Conservation (phyloP, 2,329 filamentous ascomycete genomes). For the Tolypocladium nubicola region DNA sequence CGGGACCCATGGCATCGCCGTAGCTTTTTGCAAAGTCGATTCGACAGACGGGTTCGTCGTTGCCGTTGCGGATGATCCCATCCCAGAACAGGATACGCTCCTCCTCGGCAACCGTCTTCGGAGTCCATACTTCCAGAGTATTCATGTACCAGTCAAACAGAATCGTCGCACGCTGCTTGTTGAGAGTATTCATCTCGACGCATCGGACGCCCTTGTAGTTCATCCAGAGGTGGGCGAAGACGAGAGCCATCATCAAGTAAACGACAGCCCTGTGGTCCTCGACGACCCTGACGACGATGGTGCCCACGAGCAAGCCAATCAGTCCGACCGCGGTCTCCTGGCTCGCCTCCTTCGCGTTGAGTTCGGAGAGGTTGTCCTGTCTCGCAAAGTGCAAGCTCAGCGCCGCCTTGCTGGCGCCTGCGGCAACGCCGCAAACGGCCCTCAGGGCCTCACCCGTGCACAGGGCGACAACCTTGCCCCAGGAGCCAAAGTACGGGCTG, state of each 20-base stretch:
- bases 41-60: conserved; percentile 15
- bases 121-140: conserved; percentile 44
- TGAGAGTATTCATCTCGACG: conserved; percentile 75
- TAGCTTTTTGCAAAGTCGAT: conserved; percentile 34
- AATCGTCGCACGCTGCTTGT: conserved; percentile 76
- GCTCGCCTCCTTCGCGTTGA: conserved; percentile 91
- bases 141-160: conserved; percentile 52
- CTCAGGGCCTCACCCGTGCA: conserved; percentile 40
- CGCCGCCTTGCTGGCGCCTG: conserved; percentile 81
- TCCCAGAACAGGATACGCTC: conserved; percentile 51
- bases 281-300: conserved; percentile 67
- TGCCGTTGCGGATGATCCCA: conserved; percentile 17
- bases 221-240: conserved; percentile 67
- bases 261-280: conserved; percentile 64
- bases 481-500: conserved; percentile 57
- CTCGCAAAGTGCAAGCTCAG: conserved; percentile 86
- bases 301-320: conserved; percentile 76
- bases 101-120: conserved; percentile 51
- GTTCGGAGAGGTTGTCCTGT: conserved; percentile 77
- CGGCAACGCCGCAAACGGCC: conserved; percentile 76
- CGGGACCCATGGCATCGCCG: conserved; percentile 20
- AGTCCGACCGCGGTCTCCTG: conserved; percentile 92
- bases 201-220: conserved; percentile 80
- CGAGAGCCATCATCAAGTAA: conserved; percentile 57
- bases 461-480: conserved; percentile 38